phyloP scores from a whole-genome alignment of 805 yeast genomes.

The Trichomonascus vanleenenianus region DNA sequence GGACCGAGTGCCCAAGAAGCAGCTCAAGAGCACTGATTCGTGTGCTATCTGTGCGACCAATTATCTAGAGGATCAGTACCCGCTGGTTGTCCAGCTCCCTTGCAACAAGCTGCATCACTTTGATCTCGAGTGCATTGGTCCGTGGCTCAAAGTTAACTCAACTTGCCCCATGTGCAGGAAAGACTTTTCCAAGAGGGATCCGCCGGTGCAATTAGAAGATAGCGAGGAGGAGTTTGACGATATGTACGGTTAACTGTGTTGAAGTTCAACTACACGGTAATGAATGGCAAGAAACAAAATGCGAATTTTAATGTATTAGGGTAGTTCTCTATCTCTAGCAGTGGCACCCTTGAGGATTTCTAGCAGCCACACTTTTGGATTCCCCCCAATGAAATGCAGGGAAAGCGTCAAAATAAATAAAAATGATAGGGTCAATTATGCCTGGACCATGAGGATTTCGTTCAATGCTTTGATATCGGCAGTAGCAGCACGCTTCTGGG shows the following conservation, averaged over 20 bases:
- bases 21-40: conserved; percentile 39
- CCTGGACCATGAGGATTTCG: conserved; percentile 78
- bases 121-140: conserved; percentile 84
- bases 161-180: conserved; percentile 81
- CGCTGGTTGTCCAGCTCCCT: conserved; percentile 67
- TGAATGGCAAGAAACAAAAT: too few species aligned
- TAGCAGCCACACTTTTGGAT: too few species aligned
- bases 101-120: conserved; percentile 65
- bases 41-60: conserved; percentile 82
- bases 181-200: conserved; percentile 50
- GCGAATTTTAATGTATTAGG: too few species aligned
- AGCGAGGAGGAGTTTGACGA: conserved; percentile 59
- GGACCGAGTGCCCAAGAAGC: conserved; percentile 54
- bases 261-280: too few species aligned
- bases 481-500: conserved; percentile 84
- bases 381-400: too few species aligned
- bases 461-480: conserved; percentile 82
- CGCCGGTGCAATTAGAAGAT: conserved; percentile 33
- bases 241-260: conserved; percentile 55
- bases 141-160: conserved; percentile 63
- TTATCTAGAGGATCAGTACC: conserved; percentile 65
- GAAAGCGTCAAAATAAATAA: too few species aligned
- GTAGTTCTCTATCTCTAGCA: too few species aligned
- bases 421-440: neutral
- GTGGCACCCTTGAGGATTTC: too few species aligned